Base-by-base conservation (phyloP, 2,329 filamentous ascomycete genomes). In the Hymenoscyphus scutula region DNA sequence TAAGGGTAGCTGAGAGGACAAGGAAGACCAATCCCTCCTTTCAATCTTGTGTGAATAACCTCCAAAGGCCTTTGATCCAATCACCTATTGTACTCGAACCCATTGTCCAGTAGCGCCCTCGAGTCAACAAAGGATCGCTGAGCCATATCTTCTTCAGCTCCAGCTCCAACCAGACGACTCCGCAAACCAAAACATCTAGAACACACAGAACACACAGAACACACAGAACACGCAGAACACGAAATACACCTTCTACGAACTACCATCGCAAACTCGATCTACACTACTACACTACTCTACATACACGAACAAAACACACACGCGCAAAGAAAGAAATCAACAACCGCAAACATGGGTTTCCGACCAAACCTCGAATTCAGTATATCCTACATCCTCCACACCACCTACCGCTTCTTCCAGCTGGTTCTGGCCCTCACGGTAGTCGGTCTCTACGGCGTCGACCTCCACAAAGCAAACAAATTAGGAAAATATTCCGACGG, bases 341-440 rank as follows among this genome's bases (percentile, higher is more conserved):
- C n/a, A 29, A 53, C 4, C 56, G 38, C 59, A 30, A 68, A 59
- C 8, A 71, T 70, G 68, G 67, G 66, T 38, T 10, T 69, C 63
- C 13, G 64, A 23, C 58, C 62, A 11, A 65, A 63, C 51, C 30
- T 62, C 62, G 64, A 70, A 55, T 58, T 69, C 41, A 62, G 63
- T 8, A n/a, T 67, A 30, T 53, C 60, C 74, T 84, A 84, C 67
- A 68, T 87, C 69, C 71, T 80, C 68, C 89, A 89, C 72, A 77
- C 81, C 27, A 67, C 82, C 67, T 77, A 92, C n/a, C 89, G 93
- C 73, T 81, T 93, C 74, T 77, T 88, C 64, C 90, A 94, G 72
- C 88, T 97, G 72, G 82, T 90, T 62, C 81, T 96, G 67, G 91
- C 87, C 15, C 77, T 96, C 62, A 84, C 89, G 1, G 89, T 95